phyloP scores from a whole-genome alignment of 108 stramenopile genomes.

The Bacterosira constricta region DNA sequence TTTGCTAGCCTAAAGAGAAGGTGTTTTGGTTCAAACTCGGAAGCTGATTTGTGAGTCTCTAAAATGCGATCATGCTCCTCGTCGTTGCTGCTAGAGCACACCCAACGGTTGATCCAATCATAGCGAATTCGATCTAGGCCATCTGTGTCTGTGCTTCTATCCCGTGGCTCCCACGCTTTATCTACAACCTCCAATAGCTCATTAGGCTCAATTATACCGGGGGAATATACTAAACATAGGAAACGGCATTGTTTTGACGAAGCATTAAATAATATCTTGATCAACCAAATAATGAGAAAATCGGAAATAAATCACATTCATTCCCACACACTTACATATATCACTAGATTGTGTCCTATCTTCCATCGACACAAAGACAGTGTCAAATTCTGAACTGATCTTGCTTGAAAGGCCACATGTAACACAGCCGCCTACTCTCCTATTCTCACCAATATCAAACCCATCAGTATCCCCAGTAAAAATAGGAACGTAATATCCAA shows the following conservation, averaged over 20 bases:
- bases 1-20: slow-evolving; percentile 21
- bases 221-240: no score
- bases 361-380: slow-evolving; percentile 43
- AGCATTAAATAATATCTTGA: no score
- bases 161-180: slow-evolving; percentile 35
- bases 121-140: slow-evolving; percentile 15
- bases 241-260: no score
- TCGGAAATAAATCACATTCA: no score
- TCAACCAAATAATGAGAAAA: no score
- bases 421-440: slow-evolving; percentile 15
- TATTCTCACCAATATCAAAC: background rate
- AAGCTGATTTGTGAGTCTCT: background rate
- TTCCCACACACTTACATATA: no score
- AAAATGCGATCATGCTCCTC: slow-evolving; percentile 4
- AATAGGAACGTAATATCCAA: slow-evolving; percentile 31
- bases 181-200: slow-evolving; percentile 33
- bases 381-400: background rate
- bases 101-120: slow-evolving; percentile 26
- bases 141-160: slow-evolving; percentile 17
- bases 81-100: slow-evolving; percentile 12
- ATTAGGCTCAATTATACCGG: slow-evolving; percentile 21
- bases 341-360: slow-evolving; percentile 10
- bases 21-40: slow-evolving; percentile 8
- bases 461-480: slow-evolving; percentile 1
- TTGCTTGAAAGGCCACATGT: slow-evolving; percentile 15